Evolutionary conservation across 2,329 filamentous ascomycete species (phyloP).

Genomic region (Ophiostoma ips): DNA sequence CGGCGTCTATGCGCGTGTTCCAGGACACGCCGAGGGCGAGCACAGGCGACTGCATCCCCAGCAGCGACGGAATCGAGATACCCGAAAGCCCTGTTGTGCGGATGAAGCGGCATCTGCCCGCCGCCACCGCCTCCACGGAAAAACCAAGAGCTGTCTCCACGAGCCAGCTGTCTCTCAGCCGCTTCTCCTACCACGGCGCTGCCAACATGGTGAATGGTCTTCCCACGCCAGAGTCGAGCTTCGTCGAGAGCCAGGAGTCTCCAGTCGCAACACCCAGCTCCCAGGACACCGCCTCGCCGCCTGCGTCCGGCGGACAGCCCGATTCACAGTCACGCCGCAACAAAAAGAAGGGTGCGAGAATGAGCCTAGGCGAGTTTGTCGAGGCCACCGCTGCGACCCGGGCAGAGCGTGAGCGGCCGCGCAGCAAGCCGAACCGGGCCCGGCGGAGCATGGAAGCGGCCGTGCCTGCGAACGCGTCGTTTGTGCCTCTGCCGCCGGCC

Average conservation of each 20-base stretch:
- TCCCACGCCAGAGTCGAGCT: slow-evolving; percentile 25
- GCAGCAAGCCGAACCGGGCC: slow-evolving; percentile 10
- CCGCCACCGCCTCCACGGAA: neutral
- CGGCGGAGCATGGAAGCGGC: slow-evolving; percentile 8
- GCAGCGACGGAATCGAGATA: slow-evolving; percentile 10
- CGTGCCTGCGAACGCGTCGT: slow-evolving; percentile 35
- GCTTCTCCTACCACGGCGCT: slow-evolving; percentile 13
- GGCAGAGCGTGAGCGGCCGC: neutral
- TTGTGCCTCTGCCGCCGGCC: slow-evolving; percentile 40
- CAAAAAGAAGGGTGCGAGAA: neutral
- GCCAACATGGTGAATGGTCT: slow-evolving; percentile 26
- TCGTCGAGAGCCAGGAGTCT: neutral
- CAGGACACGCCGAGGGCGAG: slow-evolving; percentile 21
- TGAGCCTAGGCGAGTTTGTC: slow-evolving; percentile 10
- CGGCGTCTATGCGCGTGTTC: slow-evolving; percentile 25
- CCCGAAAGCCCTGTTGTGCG: slow-evolving; percentile 9
- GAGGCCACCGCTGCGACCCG: slow-evolving; percentile 1
- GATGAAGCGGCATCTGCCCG: neutral
- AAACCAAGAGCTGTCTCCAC: neutral
- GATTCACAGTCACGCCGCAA: neutral
- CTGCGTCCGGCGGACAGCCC: neutral
- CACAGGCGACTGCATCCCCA: neutral
- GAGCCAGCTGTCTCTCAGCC: slow-evolving; percentile 10
- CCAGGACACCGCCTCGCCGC: slow-evolving; percentile 1
- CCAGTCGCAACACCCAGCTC: neutral